phyloP scores from a whole-genome alignment of 495 filamentous ascomycete species.

The Aspergillus mulundensis region DNA sequence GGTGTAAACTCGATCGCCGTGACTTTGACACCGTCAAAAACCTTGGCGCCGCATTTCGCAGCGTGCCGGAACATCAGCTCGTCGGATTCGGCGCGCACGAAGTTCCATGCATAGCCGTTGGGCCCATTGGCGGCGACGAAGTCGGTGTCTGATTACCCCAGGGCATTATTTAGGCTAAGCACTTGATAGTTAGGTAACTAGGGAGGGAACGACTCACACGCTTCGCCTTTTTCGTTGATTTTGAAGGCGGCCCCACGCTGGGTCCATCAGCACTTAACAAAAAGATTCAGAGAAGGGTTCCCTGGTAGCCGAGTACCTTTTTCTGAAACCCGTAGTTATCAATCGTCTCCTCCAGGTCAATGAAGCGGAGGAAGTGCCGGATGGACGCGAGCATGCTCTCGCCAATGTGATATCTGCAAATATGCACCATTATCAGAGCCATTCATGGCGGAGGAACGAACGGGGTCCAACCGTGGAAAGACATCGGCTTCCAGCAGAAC shows the following conservation, averaged over 20 bases:
- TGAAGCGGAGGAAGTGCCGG: conserved; percentile 3
- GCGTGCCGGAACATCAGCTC: conserved; percentile 51
- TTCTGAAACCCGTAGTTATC: neutral
- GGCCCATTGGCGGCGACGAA: conserved; percentile 43
- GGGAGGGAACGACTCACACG: conserved; percentile 13
- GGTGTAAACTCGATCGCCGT: conserved; percentile 31
- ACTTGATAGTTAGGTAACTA: too few relatives aligned
- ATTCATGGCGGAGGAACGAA: too few relatives aligned
- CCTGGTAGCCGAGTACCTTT: neutral
- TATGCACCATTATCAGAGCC: too few relatives aligned
- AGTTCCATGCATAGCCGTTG: conserved; percentile 46
- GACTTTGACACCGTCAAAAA: conserved; percentile 45
- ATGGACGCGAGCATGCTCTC: conserved; percentile 9
- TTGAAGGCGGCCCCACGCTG: conserved; percentile 5
- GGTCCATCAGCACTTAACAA: too few relatives aligned
- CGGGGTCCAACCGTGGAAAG: neutral
- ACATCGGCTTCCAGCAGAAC: conserved; percentile 11
- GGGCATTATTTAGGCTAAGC: too few relatives aligned
- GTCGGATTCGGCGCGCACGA: conserved; percentile 50
- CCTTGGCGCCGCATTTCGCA: conserved; percentile 37
- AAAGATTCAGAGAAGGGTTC: too few relatives aligned
- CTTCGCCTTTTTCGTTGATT: conserved; percentile 11
- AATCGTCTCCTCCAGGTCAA: conserved; percentile 3
- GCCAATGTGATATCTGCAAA: conserved; percentile 7
- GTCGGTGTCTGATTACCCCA: conserved; percentile 37